Evolutionary conservation across 2,329 filamentous ascomycete species (phyloP).

Genomic region (Fusarium tupiense): DNA sequence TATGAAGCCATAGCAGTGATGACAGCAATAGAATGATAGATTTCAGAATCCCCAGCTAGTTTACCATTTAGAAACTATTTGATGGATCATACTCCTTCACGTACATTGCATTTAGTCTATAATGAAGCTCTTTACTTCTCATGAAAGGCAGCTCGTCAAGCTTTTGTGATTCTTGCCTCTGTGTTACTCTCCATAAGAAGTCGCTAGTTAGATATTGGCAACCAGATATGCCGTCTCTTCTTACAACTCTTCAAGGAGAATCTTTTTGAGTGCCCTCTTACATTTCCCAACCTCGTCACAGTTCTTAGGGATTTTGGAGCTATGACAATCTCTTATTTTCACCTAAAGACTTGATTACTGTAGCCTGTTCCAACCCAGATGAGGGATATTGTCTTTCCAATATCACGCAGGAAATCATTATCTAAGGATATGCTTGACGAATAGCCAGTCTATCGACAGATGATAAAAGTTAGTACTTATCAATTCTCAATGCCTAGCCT

Average conservation of each 20-base stretch:
- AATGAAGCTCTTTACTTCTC: not conserved
- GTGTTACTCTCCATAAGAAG: not conserved
- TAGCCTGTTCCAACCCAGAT: rapidly evolving
- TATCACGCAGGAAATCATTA: rapidly evolving
- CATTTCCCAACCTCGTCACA: too few relatives aligned
- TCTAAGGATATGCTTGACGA: not conserved
- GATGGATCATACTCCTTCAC: not conserved
- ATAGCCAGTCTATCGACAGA: not conserved
- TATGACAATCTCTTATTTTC: too few relatives aligned
- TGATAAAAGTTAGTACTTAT: not conserved
- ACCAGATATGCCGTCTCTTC: not conserved
- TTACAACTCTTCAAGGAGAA: too few relatives aligned
- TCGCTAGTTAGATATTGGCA: rapidly evolving
- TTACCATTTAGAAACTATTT: rapidly evolving
- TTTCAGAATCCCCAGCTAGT: rapidly evolving
- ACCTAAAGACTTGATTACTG: rapidly evolving
- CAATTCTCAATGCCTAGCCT: not conserved
- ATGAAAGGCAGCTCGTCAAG: too few relatives aligned
- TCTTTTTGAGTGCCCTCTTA: not conserved
- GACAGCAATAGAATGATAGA: not conserved
- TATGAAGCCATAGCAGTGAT: not conserved
- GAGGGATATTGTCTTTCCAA: not conserved
- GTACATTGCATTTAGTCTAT: not conserved
- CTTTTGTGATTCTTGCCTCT: rapidly evolving
- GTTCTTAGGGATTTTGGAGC: rapidly evolving